These are phyloP conservation scores for Tylopilus intermedius DNA, from an alignment of 768 basidiomycete species.

Conservation along the genomic window DNA sequence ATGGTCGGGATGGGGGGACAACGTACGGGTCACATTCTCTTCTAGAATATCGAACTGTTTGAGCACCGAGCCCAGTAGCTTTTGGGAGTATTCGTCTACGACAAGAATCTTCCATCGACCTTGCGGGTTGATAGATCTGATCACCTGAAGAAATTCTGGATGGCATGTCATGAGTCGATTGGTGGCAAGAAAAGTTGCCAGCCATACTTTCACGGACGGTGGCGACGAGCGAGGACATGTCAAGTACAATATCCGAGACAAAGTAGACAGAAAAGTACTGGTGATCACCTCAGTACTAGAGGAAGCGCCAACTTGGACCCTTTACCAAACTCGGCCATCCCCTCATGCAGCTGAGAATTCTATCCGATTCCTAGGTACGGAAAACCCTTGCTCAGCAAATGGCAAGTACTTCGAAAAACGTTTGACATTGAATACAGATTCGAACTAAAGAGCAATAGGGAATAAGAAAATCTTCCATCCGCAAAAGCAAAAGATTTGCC, in stretches of 20 bases:
- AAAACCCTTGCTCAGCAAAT: too few species aligned
- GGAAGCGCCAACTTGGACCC: neutral
- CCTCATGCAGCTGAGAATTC: too few species aligned
- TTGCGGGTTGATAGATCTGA: slow-evolving; percentile 81
- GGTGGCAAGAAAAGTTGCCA: neutral
- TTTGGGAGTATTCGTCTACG: slow-evolving; percentile 89
- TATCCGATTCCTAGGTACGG: too few species aligned
- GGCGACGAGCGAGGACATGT: slow-evolving; percentile 44
- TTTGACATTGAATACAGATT: slow-evolving; percentile 6
- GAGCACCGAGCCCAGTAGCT: slow-evolving; percentile 75
- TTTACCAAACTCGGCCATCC: slow-evolving; percentile 14
- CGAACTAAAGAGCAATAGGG: slow-evolving; percentile 2
- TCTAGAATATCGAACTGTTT: slow-evolving; percentile 92
- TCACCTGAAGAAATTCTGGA: slow-evolving; percentile 80
- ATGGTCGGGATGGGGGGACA: neutral
- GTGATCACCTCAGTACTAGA: neutral
- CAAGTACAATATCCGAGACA: neutral
- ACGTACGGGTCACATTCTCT: slow-evolving; percentile 93
- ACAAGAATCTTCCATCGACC: slow-evolving; percentile 96
- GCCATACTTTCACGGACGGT: slow-evolving; percentile 44
- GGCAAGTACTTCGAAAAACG: neutral
- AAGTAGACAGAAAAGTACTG: neutral
- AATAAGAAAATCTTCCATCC: slow-evolving; percentile 6
- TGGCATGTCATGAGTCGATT: slow-evolving; percentile 1
- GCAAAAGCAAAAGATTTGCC: slow-evolving; percentile 11